Evolutionary conservation across 2,329 filamentous ascomycete species (phyloP).

Genomic region (Pseudopyricularia cyperi): DNA sequence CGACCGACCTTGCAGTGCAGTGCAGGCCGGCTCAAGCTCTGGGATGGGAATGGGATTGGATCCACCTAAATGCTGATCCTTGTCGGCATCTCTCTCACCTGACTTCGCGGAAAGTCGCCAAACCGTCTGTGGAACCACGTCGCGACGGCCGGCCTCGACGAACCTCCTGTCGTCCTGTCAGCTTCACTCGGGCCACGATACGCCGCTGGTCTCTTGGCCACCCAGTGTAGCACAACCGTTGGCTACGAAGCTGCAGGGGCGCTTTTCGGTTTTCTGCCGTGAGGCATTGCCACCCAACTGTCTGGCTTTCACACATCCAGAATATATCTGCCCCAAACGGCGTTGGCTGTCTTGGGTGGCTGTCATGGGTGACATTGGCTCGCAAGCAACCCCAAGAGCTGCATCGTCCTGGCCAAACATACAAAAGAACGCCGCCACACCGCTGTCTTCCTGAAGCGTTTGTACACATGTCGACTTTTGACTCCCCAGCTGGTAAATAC

Average conservation of each 20-base stretch:
- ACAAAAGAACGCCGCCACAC: neutral
- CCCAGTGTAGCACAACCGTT: neutral
- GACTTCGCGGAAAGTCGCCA: slow-evolving; percentile 7
- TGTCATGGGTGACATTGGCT: neutral
- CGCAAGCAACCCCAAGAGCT: neutral
- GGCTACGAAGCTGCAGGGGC: neutral
- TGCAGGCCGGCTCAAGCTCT: no score
- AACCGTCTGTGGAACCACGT: neutral
- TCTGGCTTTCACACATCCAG: neutral
- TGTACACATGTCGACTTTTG: slow-evolving; percentile 1
- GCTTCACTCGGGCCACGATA: neutral
- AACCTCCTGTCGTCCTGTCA: neutral
- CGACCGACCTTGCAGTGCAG: no score
- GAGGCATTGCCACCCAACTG: neutral
- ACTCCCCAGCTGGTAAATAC: neutral
- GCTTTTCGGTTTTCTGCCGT: neutral
- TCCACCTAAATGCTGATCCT: neutral
- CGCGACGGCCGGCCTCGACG: slow-evolving; percentile 1
- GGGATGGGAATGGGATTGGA: neutral
- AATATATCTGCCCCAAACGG: neutral
- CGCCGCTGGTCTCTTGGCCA: neutral
- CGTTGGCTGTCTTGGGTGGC: neutral
- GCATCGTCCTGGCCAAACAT: neutral
- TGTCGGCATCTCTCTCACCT: slow-evolving; percentile 11
- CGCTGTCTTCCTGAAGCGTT: neutral